Evolutionary conservation across 2,329 filamentous ascomycete genomes (phyloP), one percentile per base, ranked within the genome.

Genomic region (Aspergillus tamarii): DNA sequence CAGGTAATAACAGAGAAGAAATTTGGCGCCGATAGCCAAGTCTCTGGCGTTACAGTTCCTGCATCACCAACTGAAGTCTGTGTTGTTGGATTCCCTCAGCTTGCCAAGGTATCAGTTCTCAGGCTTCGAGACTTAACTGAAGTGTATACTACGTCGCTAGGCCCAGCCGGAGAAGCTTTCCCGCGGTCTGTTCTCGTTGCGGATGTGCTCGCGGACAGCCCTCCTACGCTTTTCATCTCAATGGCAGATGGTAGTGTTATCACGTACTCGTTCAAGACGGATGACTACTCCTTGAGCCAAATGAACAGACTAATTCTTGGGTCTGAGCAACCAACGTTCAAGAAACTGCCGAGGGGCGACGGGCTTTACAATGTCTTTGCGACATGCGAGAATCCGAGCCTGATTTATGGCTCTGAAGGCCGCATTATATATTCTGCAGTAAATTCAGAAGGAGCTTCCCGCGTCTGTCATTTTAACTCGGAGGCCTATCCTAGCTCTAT

Each of bases 181-280:
- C 94, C 95, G 0, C 87, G 94, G 66, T 93, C 93, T 58, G 85
- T 98, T 32, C 87, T 89, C 0, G 84, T 98, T 9, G 90, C 92
- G 6, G 89, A 94, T 65, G 85, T 98, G 4, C 85, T 97, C 36
- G 75, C 78, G 14, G 77, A 84, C 52, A 89, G 89, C 16, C 83
- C 84, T 8, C 90, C 93, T 0, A 97, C 91, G 0, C 83, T 99
- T 0, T 91, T 99, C 65, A 86, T 97, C 36, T 91, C 94, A 14
- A 91, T 97, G 86, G 93, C 96, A 55, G 94, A 98, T 77, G 95
- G 95, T 4, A 92, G 91, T 65, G 91, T 99, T 1, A 85, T 96
- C 57, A 95, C 91, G 0, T 98, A 94, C 74, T 87, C 88, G 36
- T 85, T 97, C 41, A 86, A 91, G 36, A 77, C 82, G 0, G 71